Evolutionary conservation across 148 eudicot genomes (phyloP), one percentile per base, ranked within the genome.

Genomic region (Dysphania ambrosioides): DNA sequence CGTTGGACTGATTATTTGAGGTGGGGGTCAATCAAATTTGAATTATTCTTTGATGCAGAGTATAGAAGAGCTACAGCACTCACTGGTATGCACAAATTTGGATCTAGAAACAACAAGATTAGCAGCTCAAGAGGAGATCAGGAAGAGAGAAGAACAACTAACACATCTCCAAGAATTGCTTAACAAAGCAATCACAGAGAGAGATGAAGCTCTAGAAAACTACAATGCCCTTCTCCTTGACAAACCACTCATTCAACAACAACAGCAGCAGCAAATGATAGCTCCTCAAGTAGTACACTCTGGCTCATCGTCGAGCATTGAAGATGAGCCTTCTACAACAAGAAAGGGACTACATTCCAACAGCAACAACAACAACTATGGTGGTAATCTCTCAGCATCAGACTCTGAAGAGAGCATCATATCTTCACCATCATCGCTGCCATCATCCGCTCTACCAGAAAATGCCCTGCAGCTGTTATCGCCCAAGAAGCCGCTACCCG

Each of bases 401-500:
- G 78, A 79, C 32, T 62, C 65, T 40, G 82, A 79, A 68, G 82
- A 74, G 21, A 79, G 82, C 75, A 74, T 79, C 0, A 59, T 79
- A 4, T 79, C 82, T 1, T 74, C 82, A 4, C 82, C 78, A 31
- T 21, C 42, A 51, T 24, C n/a, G 36, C 68, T 34, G 8, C 55
- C 49, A 5, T 32, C 62, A n/a, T 23, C 65, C 5, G 42, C 41
- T 23, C 23, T 68, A 47, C 68, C 72, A 27, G 77, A 78, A 41
- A 67, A 8, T 35, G 77, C 81, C 8, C 49, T 79, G 10, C 49
- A 61, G 60, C 62, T 79, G 30, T 29, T 79, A n/a, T 66, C 81
- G 6, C n/a, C 55, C 41, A 77, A 79, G 58, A 83, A 75, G 47
- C 79, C 88, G 8, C 68, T 92, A 71, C 97, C 97, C 2, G 91